Evolutionary conservation across 192 early-diverging fungal genomes (phyloP), one percentile per base, ranked within the genome.

Genomic region (Chytriomyces sp.): DNA sequence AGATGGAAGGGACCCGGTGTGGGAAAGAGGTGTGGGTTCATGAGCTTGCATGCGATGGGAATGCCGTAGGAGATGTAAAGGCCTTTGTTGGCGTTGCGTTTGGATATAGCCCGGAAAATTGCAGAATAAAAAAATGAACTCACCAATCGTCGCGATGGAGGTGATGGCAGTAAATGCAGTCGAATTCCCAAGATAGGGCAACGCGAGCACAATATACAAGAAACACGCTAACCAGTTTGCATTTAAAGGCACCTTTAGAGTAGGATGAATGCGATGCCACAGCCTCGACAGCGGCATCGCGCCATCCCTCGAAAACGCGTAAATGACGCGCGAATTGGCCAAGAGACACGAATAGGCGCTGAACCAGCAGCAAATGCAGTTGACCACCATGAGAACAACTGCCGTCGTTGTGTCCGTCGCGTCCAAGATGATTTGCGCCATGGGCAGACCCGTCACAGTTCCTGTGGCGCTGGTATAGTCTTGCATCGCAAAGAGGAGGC

Each of bases 121-220:
- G n/a, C n/a, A n/a, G n/a, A n/a, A n/a, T n/a, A n/a, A n/a, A n/a
- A n/a, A n/a, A n/a, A n/a, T n/a, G n/a, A n/a, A n/a, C n/a, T n/a
- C n/a, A 5, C 78, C 78, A 61, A 82, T 81, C n/a, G 78, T 75
- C 25, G 80, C 61, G 38, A 80, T 67, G 17, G 75, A 78, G 19
- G 72, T 74, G 39, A 80, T 65, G 55, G 81, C 81, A 36, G 40
- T 69, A 52, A 82, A 77, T 3, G 72, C 81, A 32, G 61, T 57
- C 3, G 62, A 34, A 39, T 72, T 70, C 22, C 40, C 57, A 4
- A 73, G 39, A 34, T 71, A 72, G 4, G 62, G 39, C 2, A 59
- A 19, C 1, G 70, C 38, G 22, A 79, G 52, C 22, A 77, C 33
- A 26, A 6, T 49, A 26, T 57, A 59, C 38, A 79, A 38, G 25